Base-by-base conservation (phyloP, 2,329 filamentous ascomycete species). In the Beauveria brongniartii region DNA sequence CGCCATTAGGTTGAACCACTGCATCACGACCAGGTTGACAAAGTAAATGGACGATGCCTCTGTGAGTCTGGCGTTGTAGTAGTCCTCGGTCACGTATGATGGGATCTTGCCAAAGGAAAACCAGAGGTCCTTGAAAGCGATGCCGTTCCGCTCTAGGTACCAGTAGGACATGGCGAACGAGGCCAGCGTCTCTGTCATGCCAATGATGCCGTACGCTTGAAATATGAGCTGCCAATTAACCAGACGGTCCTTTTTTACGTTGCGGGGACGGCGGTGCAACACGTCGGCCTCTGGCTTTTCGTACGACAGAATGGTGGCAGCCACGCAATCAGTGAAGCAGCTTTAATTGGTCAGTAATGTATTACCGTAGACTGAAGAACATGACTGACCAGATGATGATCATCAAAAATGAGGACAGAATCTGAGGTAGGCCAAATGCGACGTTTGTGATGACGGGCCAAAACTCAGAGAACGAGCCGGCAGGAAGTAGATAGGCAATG, bases 11-110 rank as follows among this genome's bases (percentile, higher is more conserved):
- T 88, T 90, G 77, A 91, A 91, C 78, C 86, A 87, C 78, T 90
- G 87, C 88, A 92, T 91, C 54, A 92, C 85, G 2, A 93, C 89
- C 24, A 93, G 76, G 62, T 87, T 92, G 65, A 92, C 82, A 67
- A 92, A 92, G 72, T 92, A 92, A 63, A 93, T 86, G 18, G 85
- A 89, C 43, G 83, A 87, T 0, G 87, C 88, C 63, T 82, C 79
- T 64, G 86, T 87, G 26, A 88, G 74, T 64, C 82, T 79, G 30
- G 75, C 71, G 0, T 73, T 75, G 67, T 86, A 83, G 61, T 79
- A 81, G 51, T 82, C 82, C 1, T 79, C 72, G 56, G 82, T 80
- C 12, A 83, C 78, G 69, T 69, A 75, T 61, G 67, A 77, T 10
- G 80, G 82, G 4, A 80, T 67, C 3, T 72, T 67, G 55, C 86